A percentile compares a stretch with the other conserved stretches of the same genome.
Evolutionary conservation across 352 stramenopile genomes (phyloP).

Genomic region (Globisporangium abappressorium): DNA sequence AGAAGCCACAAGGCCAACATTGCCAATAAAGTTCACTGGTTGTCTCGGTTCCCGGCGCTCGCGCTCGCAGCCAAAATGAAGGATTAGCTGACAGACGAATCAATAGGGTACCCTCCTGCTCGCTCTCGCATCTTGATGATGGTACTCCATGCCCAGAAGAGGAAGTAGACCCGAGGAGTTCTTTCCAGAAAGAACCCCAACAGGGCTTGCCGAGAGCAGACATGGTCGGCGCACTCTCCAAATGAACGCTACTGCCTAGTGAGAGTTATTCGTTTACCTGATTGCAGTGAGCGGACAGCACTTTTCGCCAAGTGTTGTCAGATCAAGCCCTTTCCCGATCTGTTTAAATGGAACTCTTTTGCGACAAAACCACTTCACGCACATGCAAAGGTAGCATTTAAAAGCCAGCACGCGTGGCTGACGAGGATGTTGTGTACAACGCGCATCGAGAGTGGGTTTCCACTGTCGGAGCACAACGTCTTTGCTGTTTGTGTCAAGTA

Average conservation of each 20-base stretch:
- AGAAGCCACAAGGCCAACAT: not conserved
- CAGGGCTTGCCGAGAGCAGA: not conserved
- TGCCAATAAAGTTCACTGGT: not conserved
- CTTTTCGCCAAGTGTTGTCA: not conserved
- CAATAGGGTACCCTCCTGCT: too few relatives aligned
- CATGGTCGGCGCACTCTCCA: not conserved
- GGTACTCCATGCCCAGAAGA: too few relatives aligned
- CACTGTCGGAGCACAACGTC: not conserved
- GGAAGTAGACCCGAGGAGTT: not conserved
- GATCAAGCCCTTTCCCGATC: too few relatives aligned
- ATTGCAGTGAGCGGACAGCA: not conserved
- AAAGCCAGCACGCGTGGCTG: too few relatives aligned
- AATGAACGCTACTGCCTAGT: not conserved
- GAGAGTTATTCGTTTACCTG: not conserved
- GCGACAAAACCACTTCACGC: not conserved
- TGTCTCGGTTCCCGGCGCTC: too few relatives aligned
- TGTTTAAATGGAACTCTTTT: not conserved
- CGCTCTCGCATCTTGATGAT: too few relatives aligned
- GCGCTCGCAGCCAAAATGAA: too few relatives aligned
- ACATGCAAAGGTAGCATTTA: not conserved
- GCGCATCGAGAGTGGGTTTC: not conserved
- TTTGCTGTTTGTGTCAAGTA: not conserved
- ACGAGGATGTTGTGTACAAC: too few relatives aligned
- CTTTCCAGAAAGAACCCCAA: too few relatives aligned
- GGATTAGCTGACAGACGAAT: too few relatives aligned